Conservation (phyloP, 345 rosid genomes). For the Erodium maritimum region DNA sequence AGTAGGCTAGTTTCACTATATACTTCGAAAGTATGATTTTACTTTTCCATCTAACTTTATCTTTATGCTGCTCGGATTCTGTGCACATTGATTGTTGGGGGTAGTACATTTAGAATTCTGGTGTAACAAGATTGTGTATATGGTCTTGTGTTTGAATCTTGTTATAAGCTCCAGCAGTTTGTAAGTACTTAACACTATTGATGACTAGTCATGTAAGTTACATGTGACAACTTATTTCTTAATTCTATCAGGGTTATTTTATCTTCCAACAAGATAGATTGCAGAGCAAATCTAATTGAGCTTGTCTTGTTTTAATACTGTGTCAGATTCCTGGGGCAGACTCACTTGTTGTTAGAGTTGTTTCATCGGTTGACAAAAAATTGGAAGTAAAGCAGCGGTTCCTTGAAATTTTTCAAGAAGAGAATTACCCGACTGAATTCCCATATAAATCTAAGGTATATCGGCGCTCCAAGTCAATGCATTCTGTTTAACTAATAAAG, state of each 20-base stretch:
- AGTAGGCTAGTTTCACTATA: neutral
- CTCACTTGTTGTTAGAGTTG: slow-evolving; percentile 89
- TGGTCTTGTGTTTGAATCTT: neutral
- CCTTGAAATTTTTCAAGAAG: slow-evolving; percentile 85
- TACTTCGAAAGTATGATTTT: neutral
- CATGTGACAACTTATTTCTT: neutral
- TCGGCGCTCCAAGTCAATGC: neutral
- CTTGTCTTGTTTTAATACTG: slow-evolving; percentile 5
- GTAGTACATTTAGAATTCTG: neutral
- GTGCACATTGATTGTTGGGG: neutral
- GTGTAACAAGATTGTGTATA: neutral
- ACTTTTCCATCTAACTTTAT: neutral
- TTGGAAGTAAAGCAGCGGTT: slow-evolving; percentile 92
- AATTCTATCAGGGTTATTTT: neutral
- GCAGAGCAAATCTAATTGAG: neutral
- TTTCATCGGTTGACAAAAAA: slow-evolving; percentile 97
- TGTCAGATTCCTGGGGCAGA: slow-evolving; percentile 88
- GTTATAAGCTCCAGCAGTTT: neutral
- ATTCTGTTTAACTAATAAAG: neutral
- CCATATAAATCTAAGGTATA: slow-evolving; percentile 92
- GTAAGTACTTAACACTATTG: neutral
- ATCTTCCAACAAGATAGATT: neutral
- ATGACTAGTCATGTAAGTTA: neutral
- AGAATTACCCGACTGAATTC: slow-evolving; percentile 79
- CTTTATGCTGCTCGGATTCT: neutral